phyloP scores from a whole-genome alignment of 306 rosid genomes.

The Biancaea sappan region DNA sequence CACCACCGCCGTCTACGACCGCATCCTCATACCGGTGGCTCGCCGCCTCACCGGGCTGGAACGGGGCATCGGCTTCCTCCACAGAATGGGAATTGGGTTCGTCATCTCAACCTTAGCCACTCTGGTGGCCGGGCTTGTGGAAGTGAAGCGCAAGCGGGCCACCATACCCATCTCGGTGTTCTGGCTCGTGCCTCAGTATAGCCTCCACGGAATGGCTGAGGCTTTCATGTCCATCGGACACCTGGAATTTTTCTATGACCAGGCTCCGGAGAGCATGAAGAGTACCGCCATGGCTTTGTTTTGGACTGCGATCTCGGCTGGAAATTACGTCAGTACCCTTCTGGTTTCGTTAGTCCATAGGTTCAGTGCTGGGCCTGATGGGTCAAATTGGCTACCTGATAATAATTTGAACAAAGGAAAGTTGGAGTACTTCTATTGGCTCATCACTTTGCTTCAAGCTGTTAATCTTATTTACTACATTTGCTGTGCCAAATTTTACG shows the following conservation, averaged over 20 bases:
- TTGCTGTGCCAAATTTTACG: slow-evolving; percentile 65
- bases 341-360: slow-evolving; percentile 75
- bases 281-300: slow-evolving; percentile 83
- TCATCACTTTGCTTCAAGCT: slow-evolving; percentile 55
- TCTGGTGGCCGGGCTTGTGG: slow-evolving; percentile 72
- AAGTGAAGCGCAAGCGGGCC: slow-evolving; percentile 57
- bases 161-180: slow-evolving; percentile 72
- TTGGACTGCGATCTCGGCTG: slow-evolving; percentile 72
- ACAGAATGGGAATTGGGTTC: slow-evolving; percentile 88
- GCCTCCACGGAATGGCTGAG: slow-evolving; percentile 93
- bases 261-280: slow-evolving; percentile 93
- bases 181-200: slow-evolving; percentile 89
- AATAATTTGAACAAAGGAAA: slow-evolving; percentile 52
- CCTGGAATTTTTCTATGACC: slow-evolving; percentile 89
- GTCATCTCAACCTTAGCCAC: slow-evolving; percentile 80
- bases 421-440: slow-evolving; percentile 68
- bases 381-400: slow-evolving; percentile 64
- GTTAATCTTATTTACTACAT: slow-evolving; percentile 62
- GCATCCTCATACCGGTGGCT: slow-evolving; percentile 59
- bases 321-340: slow-evolving; percentile 74
- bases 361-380: slow-evolving; percentile 45
- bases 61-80: slow-evolving; percentile 78
- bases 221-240: slow-evolving; percentile 96
- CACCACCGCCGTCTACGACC: slow-evolving; percentile 74
- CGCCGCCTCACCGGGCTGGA: slow-evolving; percentile 77